phyloP scores from a whole-genome alignment of 805 yeast genomes.

The Schwanniomyces sp. region DNA sequence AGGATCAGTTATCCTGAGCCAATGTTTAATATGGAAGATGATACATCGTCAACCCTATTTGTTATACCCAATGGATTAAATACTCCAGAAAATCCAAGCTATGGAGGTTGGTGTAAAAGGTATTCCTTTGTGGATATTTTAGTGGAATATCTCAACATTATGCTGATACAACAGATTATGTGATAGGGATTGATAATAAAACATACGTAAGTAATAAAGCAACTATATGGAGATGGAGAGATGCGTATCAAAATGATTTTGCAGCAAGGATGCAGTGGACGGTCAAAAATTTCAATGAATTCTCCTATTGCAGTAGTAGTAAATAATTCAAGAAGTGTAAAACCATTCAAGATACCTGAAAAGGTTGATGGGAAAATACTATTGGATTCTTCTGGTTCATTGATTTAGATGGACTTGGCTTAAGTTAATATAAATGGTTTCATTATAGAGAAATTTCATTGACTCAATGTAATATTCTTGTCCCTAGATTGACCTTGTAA shows the following conservation, averaged over 20 bases:
- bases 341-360: constrained; percentile 14
- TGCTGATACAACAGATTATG: constrained; percentile 21
- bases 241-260: constrained; percentile 26
- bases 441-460: constrained; percentile 20
- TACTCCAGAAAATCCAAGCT: constrained; percentile 24
- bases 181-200: constrained; percentile 15
- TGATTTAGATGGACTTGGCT: constrained; percentile 16
- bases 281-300: constrained; percentile 18
- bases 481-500: too few relatives aligned
- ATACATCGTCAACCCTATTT: constrained; percentile 24
- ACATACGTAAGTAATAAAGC: constrained; percentile 19
- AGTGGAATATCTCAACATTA: constrained; percentile 15
- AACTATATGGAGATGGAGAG: constrained; percentile 34
- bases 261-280: constrained; percentile 33
- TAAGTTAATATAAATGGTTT: constrained; percentile 22
- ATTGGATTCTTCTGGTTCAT: constrained; percentile 21
- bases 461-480: constrained; percentile 17
- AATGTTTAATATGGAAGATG: constrained; percentile 28
- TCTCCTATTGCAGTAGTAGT: constrained; percentile 22
- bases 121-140: constrained; percentile 17
- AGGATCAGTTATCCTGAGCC: constrained; percentile 22
- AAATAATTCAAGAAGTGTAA: constrained; percentile 16
- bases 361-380: constrained; percentile 11
- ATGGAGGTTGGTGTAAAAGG: constrained; percentile 37
- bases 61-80: constrained; percentile 28